phyloP scores from a whole-genome alignment of 495 filamentous ascomycete genomes.

The Penicillium robsamsonii region DNA sequence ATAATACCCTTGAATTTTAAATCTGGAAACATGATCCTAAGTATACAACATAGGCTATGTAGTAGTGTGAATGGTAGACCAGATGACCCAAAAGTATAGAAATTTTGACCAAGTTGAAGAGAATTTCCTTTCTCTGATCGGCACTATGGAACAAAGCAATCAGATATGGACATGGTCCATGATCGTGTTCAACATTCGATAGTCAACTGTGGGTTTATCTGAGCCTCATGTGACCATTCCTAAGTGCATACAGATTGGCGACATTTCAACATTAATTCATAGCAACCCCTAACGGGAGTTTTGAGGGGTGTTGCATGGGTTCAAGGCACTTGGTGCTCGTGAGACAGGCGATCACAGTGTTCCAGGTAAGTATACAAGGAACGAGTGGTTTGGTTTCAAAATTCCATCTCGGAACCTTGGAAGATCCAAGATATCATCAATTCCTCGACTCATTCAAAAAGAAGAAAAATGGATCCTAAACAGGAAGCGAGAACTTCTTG shows the following conservation, averaged over 20 bases:
- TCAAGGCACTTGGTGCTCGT: not conserved
- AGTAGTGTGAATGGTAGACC: not conserved
- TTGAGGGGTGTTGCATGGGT: not conserved
- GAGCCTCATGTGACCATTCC: not conserved
- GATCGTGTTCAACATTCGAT: not conserved
- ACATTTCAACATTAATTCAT: constrained; percentile 22
- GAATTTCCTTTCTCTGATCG: not conserved
- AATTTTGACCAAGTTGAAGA: not conserved
- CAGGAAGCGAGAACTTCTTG: constrained; percentile 83
- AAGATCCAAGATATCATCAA: not conserved
- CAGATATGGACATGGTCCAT: not conserved
- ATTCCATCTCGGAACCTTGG: not conserved
- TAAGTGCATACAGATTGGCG: constrained; percentile 1
- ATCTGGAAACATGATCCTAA: not conserved
- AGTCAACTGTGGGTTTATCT: not conserved
- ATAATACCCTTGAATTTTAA: not conserved
- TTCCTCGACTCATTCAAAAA: not conserved
- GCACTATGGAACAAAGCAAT: not conserved
- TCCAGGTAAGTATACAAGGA: constrained; percentile 2
- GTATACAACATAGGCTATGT: not conserved
- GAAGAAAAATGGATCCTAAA: constrained; percentile 44
- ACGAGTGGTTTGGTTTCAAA: not conserved
- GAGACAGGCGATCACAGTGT: not conserved
- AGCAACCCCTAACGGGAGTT: not conserved
- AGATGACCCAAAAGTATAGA: not conserved